Conservation (phyloP, 2,329 filamentous ascomycete species). For the Sporothrix phasma region DNA sequence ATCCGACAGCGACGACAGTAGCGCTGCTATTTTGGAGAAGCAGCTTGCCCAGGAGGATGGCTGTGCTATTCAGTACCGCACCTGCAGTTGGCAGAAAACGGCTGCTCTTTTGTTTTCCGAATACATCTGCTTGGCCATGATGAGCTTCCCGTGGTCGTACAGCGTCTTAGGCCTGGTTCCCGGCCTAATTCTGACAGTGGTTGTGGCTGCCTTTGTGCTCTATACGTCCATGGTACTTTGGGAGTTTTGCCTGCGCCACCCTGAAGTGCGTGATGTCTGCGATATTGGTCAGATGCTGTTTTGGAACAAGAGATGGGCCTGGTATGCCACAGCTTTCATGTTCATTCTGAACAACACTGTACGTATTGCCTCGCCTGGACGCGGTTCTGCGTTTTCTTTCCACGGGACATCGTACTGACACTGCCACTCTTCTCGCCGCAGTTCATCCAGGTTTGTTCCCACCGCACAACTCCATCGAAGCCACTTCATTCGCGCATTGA, state of each 20-base stretch:
- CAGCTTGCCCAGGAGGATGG: constrained; percentile 70
- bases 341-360: constrained; percentile 84
- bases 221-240: constrained; percentile 59
- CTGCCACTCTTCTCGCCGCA: constrained; percentile 1
- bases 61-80: constrained; percentile 80
- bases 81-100: constrained; percentile 93
- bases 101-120: constrained; percentile 85
- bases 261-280: constrained; percentile 84
- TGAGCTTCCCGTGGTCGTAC: constrained; percentile 95
- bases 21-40: constrained; percentile 41
- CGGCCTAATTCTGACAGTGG: constrained; percentile 70
- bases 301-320: constrained; percentile 67
- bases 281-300: constrained; percentile 95
- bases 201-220: constrained; percentile 67
- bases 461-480: too few relatives aligned
- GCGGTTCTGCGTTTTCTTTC: background rate
- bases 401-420: background rate
- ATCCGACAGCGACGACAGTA: constrained; percentile 37
- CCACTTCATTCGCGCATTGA: too few relatives aligned
- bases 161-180: constrained; percentile 78
- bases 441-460: constrained; percentile 58
- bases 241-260: constrained; percentile 86
- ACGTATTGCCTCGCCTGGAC: constrained; percentile 9
- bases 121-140: constrained; percentile 86
- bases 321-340: constrained; percentile 66